Evolutionary conservation across 441 rosid genomes (phyloP).

Genomic region (Rhodomyrtus psidioides): DNA sequence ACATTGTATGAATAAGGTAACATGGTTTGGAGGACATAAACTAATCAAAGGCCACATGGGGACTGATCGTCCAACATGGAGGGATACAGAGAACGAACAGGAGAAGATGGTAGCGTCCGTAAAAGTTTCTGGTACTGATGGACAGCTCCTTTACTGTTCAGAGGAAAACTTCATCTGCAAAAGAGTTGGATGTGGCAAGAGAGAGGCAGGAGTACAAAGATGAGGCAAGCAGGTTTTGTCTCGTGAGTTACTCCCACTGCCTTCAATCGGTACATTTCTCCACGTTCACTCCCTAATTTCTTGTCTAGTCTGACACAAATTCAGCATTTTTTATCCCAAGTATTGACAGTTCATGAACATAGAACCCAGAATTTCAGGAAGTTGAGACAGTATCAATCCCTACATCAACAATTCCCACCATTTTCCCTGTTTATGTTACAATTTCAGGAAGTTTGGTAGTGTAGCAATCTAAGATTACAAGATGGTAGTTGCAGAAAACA

Average conservation of each 20-base stretch:
- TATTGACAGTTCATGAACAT: neutral
- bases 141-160: neutral
- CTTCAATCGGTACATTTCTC: neutral
- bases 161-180: neutral
- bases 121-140: neutral
- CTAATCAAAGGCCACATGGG: neutral
- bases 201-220: neutral
- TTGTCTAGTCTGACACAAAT: neutral
- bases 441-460: neutral
- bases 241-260: neutral
- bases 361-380: neutral
- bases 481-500: neutral
- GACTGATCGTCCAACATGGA: neutral
- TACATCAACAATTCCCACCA: neutral
- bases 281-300: neutral
- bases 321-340: neutral
- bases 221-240: neutral
- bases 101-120: neutral
- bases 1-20: neutral
- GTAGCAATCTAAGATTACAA: neutral
- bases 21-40: neutral
- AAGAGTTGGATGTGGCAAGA: neutral
- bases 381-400: neutral
- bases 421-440: neutral
- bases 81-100: neutral